These are phyloP conservation scores for Blumeria hordei DNA, from an alignment of 2,329 filamentous ascomycete genomes.

Conservation along the genomic window DNA sequence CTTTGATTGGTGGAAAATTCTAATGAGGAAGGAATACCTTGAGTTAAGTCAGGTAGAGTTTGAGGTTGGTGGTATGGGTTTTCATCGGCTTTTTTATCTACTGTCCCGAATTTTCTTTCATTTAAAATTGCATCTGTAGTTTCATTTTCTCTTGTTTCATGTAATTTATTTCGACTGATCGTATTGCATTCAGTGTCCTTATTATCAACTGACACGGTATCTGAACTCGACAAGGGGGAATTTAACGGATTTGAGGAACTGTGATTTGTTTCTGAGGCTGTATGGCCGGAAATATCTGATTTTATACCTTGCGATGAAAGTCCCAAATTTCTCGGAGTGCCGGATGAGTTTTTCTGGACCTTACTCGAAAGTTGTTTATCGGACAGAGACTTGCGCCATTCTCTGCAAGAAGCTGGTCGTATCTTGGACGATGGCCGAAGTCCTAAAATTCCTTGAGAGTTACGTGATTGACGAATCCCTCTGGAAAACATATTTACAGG, in stretches of 20 bases:
- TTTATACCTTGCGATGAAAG: background rate
- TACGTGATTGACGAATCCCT: conserved; percentile 11
- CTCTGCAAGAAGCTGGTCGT: conserved; percentile 15
- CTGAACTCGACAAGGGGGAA: conserved; percentile 4
- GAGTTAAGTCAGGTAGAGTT: conserved; percentile 72
- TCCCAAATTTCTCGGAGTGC: conserved; percentile 6
- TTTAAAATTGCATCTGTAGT: background rate
- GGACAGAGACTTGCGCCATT: conserved; percentile 23
- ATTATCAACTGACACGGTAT: conserved; percentile 5
- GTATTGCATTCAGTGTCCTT: conserved; percentile 6
- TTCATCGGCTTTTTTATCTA: conserved; percentile 11
- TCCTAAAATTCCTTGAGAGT: conserved; percentile 8
- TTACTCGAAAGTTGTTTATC: conserved; percentile 15
- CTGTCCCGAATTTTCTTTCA: conserved; percentile 6
- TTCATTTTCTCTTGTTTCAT: conserved; percentile 3
- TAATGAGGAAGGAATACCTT: conserved; percentile 80
- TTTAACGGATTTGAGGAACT: background rate
- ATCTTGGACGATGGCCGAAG: conserved; percentile 9
- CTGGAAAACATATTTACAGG: conserved; percentile 14
- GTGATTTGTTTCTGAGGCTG: background rate
- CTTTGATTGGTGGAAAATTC: conserved; percentile 43
- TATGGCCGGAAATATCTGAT: background rate
- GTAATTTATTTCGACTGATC: conserved; percentile 6
- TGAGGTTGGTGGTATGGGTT: conserved; percentile 19
- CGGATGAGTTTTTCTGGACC: conserved; percentile 10